Evolutionary conservation across 257 asterid genomes (phyloP).

Genomic region (Verbascum thapsus): DNA sequence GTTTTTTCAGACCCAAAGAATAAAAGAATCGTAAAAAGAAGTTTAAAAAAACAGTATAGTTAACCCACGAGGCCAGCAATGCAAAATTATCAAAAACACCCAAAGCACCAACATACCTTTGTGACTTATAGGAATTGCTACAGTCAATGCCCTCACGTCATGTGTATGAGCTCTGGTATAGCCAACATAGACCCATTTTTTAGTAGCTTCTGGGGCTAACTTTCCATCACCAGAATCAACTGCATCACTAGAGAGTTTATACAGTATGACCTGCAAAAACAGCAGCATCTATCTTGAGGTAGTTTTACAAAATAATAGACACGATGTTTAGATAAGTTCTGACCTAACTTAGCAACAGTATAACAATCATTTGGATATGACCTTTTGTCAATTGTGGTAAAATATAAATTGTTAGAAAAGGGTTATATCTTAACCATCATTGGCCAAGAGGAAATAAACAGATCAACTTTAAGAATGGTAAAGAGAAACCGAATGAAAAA

Average conservation of each 20-base stretch:
- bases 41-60: not conserved
- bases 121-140: conserved; percentile 83
- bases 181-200: conserved; percentile 82
- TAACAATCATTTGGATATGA: conserved; percentile 9
- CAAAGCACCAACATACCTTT: conserved; percentile 59
- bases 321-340: not conserved
- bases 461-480: not conserved
- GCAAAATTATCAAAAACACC: conserved; percentile 6
- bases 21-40: not conserved
- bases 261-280: conserved; percentile 64
- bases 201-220: conserved; percentile 39
- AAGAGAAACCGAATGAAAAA: not conserved
- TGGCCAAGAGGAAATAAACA: conserved; percentile 3
- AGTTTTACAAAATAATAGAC: conserved; percentile 2
- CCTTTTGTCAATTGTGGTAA: not conserved
- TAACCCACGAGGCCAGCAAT: not conserved
- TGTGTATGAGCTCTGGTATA: conserved; percentile 87
- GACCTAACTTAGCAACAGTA: not conserved
- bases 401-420: not conserved
- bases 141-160: conserved; percentile 88
- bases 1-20: not conserved
- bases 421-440: not conserved
- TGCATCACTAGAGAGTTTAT: conserved; percentile 68
- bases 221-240: conserved; percentile 44
- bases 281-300: conserved; percentile 13